Base-by-base conservation (phyloP, 2,329 filamentous ascomycete genomes). In the Dendrostoma leiphaemia region DNA sequence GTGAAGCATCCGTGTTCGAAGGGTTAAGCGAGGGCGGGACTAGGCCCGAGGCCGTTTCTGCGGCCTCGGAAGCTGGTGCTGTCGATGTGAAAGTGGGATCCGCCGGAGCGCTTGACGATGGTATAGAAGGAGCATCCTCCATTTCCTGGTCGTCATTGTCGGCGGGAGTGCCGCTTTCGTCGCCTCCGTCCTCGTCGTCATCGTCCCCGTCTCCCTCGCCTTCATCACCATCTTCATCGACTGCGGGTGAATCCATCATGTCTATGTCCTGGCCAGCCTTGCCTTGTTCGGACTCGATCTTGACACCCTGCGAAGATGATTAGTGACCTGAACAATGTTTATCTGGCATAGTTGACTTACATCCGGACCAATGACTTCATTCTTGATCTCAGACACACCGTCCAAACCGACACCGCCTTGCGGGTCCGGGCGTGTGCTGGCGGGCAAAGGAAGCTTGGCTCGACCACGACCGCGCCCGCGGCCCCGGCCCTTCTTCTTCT, bases 401-500 rank as follows among this genome's bases (percentile, higher is more conserved):
- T 68, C 69, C 28, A 68, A 67, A 29, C 72, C 70, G 23, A 68
- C 58, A 31, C 66, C 68, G 57, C 71, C 24, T 54, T 69, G 40
- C 62, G 73, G 69, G 3, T 64, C 68, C 23, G 68, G 59, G 2
- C 61, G 52, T 58, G 60, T 38, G 24, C 34, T 63, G 10, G 68
- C 64, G 2, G 71, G 70, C 10, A 73, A 57, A 2, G 72, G 71
- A 12, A 73, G 57, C 15, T 72, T 72, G 62, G 75, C 67, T 67
- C 86, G 90, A 89, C 80, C 89, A 92, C 78, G 49, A 15, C 54
- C 57, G 28, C 88, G 93, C 59, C 84, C 81, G 15, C 89, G 85
- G 0, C 90, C 78, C 35, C 57, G 57, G 28, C 54, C 54, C 45
- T 82, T 78, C 76, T 93, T 96, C 69, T 90, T 86, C 69, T 91